These are phyloP conservation scores for Cytospora chrysosperma DNA, from an alignment of 2,329 filamentous ascomycete genomes.

Conservation along the genomic window DNA sequence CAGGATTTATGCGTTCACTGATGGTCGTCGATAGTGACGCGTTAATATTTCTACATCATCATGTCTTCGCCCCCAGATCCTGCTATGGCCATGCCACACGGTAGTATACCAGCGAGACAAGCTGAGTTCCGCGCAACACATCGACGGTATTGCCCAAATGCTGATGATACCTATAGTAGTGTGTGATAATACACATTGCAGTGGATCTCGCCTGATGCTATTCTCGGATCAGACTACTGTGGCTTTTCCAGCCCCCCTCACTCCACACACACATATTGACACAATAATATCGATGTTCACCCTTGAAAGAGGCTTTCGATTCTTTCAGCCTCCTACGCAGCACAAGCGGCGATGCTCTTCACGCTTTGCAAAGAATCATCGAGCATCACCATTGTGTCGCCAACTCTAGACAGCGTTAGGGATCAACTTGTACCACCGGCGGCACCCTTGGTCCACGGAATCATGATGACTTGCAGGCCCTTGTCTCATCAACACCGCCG, in stretches of 20 bases:
- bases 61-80: background rate
- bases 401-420: background rate
- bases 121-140: background rate
- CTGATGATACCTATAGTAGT: background rate
- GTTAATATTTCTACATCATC: background rate
- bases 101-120: background rate
- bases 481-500: background rate
- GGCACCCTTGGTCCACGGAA: background rate
- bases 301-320: background rate
- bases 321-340: background rate
- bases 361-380: background rate
- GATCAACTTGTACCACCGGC: background rate
- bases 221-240: slow-evolving; percentile 6
- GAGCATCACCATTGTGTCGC: background rate
- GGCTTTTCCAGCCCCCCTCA: background rate
- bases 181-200: background rate
- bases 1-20: background rate
- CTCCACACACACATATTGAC: slow-evolving; percentile 4
- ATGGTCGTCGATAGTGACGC: background rate
- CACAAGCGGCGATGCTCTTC: background rate
- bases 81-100: background rate
- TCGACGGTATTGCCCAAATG: background rate
- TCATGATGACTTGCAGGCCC: background rate
- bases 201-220: background rate
- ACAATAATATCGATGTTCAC: no score